Evolutionary conservation across 2,329 filamentous ascomycete genomes (phyloP).

Genomic region (Aspergillus awamori): DNA sequence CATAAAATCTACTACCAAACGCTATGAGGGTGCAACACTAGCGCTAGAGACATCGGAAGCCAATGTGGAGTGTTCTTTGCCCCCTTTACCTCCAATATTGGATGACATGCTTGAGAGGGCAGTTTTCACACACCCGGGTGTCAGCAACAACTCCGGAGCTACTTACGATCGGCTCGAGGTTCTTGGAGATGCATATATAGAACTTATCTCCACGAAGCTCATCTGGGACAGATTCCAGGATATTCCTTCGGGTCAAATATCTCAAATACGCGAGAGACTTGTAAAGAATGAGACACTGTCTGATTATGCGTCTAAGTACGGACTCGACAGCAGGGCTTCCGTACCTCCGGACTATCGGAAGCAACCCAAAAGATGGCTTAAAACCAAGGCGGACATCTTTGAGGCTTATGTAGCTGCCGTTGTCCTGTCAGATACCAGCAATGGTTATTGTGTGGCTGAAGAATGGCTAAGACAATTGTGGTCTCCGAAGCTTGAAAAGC

Average conservation of each 20-base stretch:
- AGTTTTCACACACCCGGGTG: conserved; percentile 68
- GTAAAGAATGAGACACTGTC: conserved; percentile 80
- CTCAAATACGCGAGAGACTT: conserved; percentile 75
- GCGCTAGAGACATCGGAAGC: background rate
- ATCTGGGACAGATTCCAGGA: conserved; percentile 73
- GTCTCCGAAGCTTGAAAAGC: conserved; percentile 61
- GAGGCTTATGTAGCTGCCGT: conserved; percentile 86
- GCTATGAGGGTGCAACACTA: background rate
- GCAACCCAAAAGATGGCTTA: conserved; percentile 61
- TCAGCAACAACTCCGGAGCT: conserved; percentile 29
- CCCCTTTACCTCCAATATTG: conserved; percentile 60
- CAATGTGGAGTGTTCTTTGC: conserved; percentile 11
- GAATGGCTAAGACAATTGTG: conserved; percentile 77
- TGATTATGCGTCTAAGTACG: conserved; percentile 70
- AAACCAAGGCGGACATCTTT: conserved; percentile 83
- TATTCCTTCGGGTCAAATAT: conserved; percentile 68
- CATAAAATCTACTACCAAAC: background rate
- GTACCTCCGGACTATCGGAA: conserved; percentile 54
- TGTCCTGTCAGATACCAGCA: conserved; percentile 65
- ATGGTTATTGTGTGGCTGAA: conserved; percentile 65
- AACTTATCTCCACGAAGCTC: conserved; percentile 73
- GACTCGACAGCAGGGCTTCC: conserved; percentile 65
- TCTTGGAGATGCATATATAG: conserved; percentile 83
- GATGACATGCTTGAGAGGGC: conserved; percentile 63
- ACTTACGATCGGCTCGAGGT: conserved; percentile 86